A percentile compares a stretch with the other conserved stretches of the same genome.
Evolutionary conservation across 2,329 filamentous ascomycete genomes (phyloP).

Genomic region (Alternaria sp.): DNA sequence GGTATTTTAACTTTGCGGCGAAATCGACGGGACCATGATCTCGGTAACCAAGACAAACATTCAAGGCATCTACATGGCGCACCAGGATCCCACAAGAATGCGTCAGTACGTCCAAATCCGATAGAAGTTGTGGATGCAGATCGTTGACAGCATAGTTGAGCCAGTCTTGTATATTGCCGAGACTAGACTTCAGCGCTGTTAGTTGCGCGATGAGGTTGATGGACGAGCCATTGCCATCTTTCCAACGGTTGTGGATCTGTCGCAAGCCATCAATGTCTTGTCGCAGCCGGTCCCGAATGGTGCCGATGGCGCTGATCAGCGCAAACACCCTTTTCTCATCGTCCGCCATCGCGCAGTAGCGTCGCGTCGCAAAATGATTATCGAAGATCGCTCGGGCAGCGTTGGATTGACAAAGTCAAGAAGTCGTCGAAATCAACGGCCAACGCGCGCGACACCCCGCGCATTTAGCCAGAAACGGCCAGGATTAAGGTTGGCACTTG

Average conservation of each 20-base stretch:
- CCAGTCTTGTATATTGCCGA: conserved; percentile 48
- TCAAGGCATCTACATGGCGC: conserved; percentile 40
- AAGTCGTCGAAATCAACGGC: conserved; percentile 8
- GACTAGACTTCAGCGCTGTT: conserved; percentile 45
- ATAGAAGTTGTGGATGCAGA: conserved; percentile 48
- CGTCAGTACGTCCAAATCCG: conserved; percentile 46
- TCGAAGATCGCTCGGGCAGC: conserved; percentile 9
- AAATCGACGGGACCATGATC: conserved; percentile 45
- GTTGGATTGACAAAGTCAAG: conserved; percentile 8
- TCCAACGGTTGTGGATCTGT: conserved; percentile 48
- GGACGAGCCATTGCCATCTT: conserved; percentile 38
- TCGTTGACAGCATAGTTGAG: conserved; percentile 46
- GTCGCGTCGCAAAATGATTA: conserved; percentile 31
- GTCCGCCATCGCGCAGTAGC: conserved; percentile 21
- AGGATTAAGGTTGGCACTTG: conserved; percentile 24
- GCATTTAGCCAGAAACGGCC: conserved; percentile 4
- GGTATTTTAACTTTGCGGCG: conserved; percentile 45
- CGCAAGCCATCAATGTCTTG: conserved; percentile 44
- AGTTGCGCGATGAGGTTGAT: conserved; percentile 51
- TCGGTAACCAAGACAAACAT: conserved; percentile 38
- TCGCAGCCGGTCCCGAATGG: conserved; percentile 44
- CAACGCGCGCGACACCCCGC: conserved; percentile 10
- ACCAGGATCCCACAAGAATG: conserved; percentile 43
- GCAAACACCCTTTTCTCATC: conserved; percentile 43
- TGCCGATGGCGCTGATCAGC: conserved; percentile 39